Evolutionary conservation across 495 filamentous ascomycete species (phyloP), one percentile per base, ranked within the genome.

Genomic region (Trichoderma erinaceum): DNA sequence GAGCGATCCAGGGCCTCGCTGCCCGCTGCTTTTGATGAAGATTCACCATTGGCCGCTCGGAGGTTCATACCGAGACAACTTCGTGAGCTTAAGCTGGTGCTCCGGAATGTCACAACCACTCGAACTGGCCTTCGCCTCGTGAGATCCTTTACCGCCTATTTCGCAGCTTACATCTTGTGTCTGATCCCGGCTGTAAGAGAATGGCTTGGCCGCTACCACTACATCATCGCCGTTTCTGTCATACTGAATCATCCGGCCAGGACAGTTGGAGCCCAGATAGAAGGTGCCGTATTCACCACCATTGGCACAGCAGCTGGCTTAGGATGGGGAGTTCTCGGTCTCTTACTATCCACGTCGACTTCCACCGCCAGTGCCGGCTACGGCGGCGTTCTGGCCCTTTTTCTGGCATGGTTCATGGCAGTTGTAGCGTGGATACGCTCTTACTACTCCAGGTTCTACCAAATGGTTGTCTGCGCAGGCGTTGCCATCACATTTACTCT

Each of bases 191-290:
- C 70, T 18, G 77, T 77, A 6, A 74, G 76, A 25, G 56, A 69
- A 4, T 81, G 78, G 76, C 75, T 87, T 43, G 85, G 85, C 2
- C 78, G 75, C 25, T 85, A 85, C 68, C 77, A 74, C 65, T 86
- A 85, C 70, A 80, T 85, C 68, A 79, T 84, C 70, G 78, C 78
- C 8, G 71, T 87, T 56, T 85, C 84, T 11, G 76, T 80, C 4
- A 77, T 87, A 21, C 66, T 86, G 61, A 86, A 83, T 69, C 85
- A 87, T 71, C 78, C 85, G 12, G 81, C 81, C 21, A 75, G 85
- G 52, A 80, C 84, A 7, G 56, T 85, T 56, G 85, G 85, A 27
- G 79, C 83, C 43, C 84, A 87, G 68, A 73, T 87, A 63, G 85
- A 86, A 69, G 85, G 84, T 16, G 76, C 81, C 10, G 69, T 81